Evolutionary conservation across 768 basidiomycete genomes (phyloP), one percentile per base, ranked within the genome.

Genomic region (Mycena indigotica): DNA sequence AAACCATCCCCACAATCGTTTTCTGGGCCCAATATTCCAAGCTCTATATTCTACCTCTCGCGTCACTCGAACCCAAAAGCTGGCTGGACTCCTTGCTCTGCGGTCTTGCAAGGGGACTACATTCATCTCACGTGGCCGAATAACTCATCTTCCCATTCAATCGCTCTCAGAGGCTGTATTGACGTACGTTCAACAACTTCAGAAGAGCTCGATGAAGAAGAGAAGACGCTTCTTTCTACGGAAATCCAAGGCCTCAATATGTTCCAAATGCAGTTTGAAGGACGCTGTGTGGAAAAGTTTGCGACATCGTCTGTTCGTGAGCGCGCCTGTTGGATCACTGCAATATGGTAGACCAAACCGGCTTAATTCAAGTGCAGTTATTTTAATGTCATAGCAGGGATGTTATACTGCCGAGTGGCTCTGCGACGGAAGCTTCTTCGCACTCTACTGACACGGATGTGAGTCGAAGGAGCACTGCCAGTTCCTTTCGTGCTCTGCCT

Each of bases 331-430:
- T 91, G 89, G 89, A 80, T 91, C 50, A 87, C 85, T 64, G 81
- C 85, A 3, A 83, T 91, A 46, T 91, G 89, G 89, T 89, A 68
- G 65, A 77, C 67, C n/a, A n/a, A n/a, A n/a, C n/a, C n/a, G n/a
- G n/a, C 23, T 26, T 25, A 49, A 29, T 53, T 52, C 52, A 10
- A 21, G 32, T 26, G 12, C n/a, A 15, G 26, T 23, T 28, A 45
- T n/a, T 38, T 55, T 40, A 21, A 41, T 24, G 13, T 35, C 6
- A 10, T 30, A 10, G 29, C 10, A 58, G 88, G 88, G 86, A 89
- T 66, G 74, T 76, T 4, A 74, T 88, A 24, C 72, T 89, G 28
- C 73, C 76, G 5, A 56, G 21, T 23, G 49, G 21, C 49, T 28
- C 35, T 49, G 35, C n/a, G 53, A 62, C 67, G 32, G 28, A 54